Conservation (phyloP, 2,329 filamentous ascomycete genomes). For the Neofusicoccum kwambonambiense region DNA sequence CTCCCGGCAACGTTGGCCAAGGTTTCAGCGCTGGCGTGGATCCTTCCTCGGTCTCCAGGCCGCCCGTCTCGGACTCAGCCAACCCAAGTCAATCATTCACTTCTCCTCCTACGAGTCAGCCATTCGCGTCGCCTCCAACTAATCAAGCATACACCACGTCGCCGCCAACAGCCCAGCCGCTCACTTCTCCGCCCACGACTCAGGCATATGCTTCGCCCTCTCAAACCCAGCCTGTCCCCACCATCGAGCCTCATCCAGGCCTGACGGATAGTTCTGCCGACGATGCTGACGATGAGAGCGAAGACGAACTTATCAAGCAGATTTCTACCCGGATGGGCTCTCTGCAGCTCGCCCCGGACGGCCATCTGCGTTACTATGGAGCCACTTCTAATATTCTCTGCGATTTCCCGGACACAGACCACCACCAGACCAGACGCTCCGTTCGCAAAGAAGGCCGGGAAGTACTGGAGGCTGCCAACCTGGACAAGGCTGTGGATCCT, state of each 20-base stretch:
- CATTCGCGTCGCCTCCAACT: background rate
- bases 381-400: constrained; percentile 17
- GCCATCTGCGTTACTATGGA: constrained; percentile 18
- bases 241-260: constrained; percentile 8
- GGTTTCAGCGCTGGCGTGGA: constrained; percentile 11
- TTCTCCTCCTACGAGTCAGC: constrained; percentile 1
- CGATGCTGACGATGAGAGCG: constrained; percentile 18
- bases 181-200: constrained; percentile 8
- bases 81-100: constrained; percentile 1
- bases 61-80: background rate
- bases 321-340: constrained; percentile 18
- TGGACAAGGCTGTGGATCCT: constrained; percentile 42
- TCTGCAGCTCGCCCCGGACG: constrained; percentile 16
- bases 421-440: constrained; percentile 4
- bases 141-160: constrained; percentile 10
- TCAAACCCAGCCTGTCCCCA: constrained; percentile 6
- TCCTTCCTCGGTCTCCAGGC: constrained; percentile 3
- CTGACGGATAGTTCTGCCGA: constrained; percentile 12
- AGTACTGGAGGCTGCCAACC: constrained; percentile 40
- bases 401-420: constrained; percentile 18
- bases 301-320: constrained; percentile 18
- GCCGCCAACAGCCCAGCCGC: background rate
- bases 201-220: constrained; percentile 1
- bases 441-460: constrained; percentile 14
- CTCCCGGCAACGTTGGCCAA: background rate